Percentiles rank a stretch among this genome's conserved stretches.
Evolutionary conservation across 2,329 filamentous ascomycete genomes (phyloP).

Genomic region (Colletotrichum horii): DNA sequence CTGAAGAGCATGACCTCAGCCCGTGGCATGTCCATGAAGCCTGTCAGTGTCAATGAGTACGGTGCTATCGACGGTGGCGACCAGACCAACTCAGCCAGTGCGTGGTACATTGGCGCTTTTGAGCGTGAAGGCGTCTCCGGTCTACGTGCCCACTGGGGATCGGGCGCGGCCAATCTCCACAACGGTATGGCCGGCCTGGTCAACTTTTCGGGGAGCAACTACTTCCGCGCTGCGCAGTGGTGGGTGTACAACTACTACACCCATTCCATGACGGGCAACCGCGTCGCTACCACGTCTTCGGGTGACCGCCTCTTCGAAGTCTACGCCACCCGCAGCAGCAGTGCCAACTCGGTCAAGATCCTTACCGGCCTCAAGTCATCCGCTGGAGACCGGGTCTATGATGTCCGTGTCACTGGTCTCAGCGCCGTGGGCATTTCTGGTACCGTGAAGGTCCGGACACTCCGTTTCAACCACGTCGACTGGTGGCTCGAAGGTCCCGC

Average conservation of each 20-base stretch:
- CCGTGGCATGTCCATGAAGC: neutral
- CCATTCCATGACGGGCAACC: neutral
- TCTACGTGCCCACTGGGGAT: neutral
- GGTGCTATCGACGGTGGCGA: neutral
- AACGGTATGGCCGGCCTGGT: neutral
- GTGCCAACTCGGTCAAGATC: neutral
- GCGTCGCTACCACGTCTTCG: neutral
- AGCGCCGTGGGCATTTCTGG: neutral
- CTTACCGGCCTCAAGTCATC: neutral
- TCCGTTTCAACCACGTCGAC: neutral
- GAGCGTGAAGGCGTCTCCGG: neutral
- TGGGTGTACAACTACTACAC: neutral
- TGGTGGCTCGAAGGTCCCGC: neutral
- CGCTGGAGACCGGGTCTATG: neutral
- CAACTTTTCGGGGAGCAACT: neutral
- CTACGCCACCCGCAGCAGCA: neutral
- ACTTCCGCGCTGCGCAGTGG: neutral
- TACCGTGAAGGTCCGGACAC: neutral
- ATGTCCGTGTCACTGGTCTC: neutral
- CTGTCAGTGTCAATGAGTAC: neutral
- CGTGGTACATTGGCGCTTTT: neutral
- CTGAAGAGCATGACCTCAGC: neutral
- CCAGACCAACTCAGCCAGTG: neutral
- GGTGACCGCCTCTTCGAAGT: neutral
- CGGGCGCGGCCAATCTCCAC: neutral